phyloP scores from a whole-genome alignment of 192 early-diverging fungal genomes.

The Umbelopsis sp. region DNA sequence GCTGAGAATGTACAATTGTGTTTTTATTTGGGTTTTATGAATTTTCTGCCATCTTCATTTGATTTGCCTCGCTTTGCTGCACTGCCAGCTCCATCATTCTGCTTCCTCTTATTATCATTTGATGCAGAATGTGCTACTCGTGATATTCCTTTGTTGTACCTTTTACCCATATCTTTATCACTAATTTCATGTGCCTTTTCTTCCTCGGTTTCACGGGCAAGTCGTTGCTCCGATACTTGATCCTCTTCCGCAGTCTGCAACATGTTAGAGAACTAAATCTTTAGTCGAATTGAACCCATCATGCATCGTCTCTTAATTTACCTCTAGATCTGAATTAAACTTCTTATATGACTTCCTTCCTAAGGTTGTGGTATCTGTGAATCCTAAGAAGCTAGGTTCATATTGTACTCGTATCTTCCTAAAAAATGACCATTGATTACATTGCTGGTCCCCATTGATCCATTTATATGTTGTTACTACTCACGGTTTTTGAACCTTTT shows the following conservation, averaged over 20 bases:
- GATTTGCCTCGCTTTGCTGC: not conserved
- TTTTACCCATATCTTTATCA: constrained; percentile 13
- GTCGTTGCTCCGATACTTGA: not conserved
- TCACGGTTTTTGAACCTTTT: constrained; percentile 8
- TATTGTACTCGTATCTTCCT: constrained; percentile 21
- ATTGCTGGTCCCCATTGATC: not conserved
- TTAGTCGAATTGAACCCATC: not conserved
- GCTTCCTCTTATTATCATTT: not conserved
- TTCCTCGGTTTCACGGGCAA: not conserved
- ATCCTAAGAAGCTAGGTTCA: constrained; percentile 6
- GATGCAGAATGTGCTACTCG: not conserved
- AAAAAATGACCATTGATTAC: not conserved
- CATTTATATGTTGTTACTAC: not conserved
- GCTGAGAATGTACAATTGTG: not conserved
- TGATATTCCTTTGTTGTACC: not conserved
- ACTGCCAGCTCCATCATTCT: not conserved
- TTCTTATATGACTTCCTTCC: constrained; percentile 2
- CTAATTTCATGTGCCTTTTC: not conserved
- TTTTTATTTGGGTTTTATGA: constrained; percentile 4
- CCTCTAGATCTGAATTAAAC: not conserved
- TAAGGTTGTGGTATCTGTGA: not conserved
- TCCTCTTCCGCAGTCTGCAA: not conserved
- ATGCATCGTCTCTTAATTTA: not conserved
- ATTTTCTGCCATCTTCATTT: not conserved
- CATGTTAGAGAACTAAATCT: not conserved